Conservation (phyloP, 2,329 filamentous ascomycete species). For the Coniochaeta sp. region DNA sequence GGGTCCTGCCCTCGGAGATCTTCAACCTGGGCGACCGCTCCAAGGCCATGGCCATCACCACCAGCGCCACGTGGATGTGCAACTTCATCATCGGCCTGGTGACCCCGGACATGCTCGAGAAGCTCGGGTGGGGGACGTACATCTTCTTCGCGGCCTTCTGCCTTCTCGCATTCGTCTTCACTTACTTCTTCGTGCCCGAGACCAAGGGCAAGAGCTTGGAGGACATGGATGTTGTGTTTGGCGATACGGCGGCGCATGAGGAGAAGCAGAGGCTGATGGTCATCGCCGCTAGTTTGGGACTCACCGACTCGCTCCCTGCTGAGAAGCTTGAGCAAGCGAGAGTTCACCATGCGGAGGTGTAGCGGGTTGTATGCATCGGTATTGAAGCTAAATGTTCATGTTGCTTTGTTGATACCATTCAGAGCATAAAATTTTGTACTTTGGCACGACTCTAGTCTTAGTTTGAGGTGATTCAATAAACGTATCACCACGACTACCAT, state of each 20-base stretch:
- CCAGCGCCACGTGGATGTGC: constrained; percentile 47
- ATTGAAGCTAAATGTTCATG: too few species aligned
- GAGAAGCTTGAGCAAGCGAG: not conserved
- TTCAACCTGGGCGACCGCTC: constrained; percentile 45
- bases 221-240: constrained; percentile 36
- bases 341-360: not conserved
- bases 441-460: too few species aligned
- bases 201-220: constrained; percentile 39
- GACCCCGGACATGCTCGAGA: constrained; percentile 45
- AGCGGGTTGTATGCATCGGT: not conserved
- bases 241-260: constrained; percentile 17
- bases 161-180: constrained; percentile 36
- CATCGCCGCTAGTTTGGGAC: constrained; percentile 5
- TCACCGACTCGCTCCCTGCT: not conserved
- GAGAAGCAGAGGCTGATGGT: constrained; percentile 13
- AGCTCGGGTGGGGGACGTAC: constrained; percentile 37
- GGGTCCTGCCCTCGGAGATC: constrained; percentile 49
- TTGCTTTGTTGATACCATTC: too few species aligned
- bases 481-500: not conserved
- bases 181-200: constrained; percentile 42
- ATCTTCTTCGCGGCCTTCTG: constrained; percentile 48
- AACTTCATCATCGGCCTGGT: constrained; percentile 49
- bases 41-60: constrained; percentile 49
- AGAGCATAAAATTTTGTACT: too few species aligned
- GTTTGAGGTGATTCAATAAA: too few species aligned